Percentiles rank a stretch among this genome's conserved stretches.
Conservation (phyloP, 1,284 basidiomycete genomes). For the Leucoagaricus sp. region DNA sequence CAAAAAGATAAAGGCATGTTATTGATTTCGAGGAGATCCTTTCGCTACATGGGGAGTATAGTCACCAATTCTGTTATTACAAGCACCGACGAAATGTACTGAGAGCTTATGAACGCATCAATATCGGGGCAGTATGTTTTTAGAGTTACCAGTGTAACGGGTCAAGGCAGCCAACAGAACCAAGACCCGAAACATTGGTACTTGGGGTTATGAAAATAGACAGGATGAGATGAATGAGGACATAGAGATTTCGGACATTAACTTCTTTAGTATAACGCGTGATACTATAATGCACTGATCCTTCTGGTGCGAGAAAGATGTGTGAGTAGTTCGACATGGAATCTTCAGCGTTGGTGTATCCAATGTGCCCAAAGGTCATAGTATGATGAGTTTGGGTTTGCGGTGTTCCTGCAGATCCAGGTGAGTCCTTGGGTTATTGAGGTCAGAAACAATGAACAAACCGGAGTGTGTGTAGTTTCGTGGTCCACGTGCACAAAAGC, state of each 20-base stretch:
- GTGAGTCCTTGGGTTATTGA: neutral
- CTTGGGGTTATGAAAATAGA: slow-evolving; percentile 4
- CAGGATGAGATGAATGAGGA: neutral
- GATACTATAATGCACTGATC: slow-evolving; percentile 1
- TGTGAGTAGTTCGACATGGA: neutral
- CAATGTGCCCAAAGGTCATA: neutral
- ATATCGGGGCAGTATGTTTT: neutral
- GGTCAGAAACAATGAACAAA: slow-evolving; percentile 33
- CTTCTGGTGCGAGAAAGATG: slow-evolving; percentile 1
- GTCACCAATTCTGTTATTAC: neutral
- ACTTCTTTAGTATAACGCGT: slow-evolving; percentile 2
- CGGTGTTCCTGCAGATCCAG: slow-evolving; percentile 33
- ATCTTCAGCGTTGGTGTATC: neutral
- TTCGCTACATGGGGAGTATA: neutral
- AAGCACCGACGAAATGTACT: neutral
- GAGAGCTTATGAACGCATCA: slow-evolving; percentile 1
- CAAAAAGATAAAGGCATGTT: too few species aligned
- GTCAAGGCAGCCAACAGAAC: slow-evolving; percentile 2
- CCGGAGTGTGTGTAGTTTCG: slow-evolving; percentile 85
- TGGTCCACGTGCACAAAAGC: slow-evolving; percentile 96
- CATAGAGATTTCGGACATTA: slow-evolving; percentile 1
- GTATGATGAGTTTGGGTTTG: slow-evolving; percentile 23
- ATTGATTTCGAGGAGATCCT: neutral
- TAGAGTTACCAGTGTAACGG: slow-evolving; percentile 10
- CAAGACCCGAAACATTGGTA: slow-evolving; percentile 4